A percentile compares a stretch with the other conserved stretches of the same genome.
Evolutionary conservation across 202 grass and related monocot genomes (phyloP).

Genomic region (Setaria italica): DNA sequence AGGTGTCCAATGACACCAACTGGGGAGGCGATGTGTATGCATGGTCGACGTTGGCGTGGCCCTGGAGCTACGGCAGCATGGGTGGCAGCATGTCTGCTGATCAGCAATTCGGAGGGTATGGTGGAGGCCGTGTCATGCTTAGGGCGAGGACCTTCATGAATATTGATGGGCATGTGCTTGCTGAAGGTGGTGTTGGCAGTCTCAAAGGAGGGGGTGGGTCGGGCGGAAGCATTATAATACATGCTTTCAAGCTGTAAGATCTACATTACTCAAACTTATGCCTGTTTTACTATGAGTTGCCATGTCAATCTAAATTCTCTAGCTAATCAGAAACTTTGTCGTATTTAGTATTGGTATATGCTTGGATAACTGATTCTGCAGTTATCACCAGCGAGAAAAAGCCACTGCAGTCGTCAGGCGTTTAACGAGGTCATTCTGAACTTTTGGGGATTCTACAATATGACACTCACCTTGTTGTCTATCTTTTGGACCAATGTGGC

Average conservation of each 20-base stretch:
- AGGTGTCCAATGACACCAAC: slow-evolving; percentile 75
- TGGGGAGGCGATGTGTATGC: slow-evolving; percentile 94
- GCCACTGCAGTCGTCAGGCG: background rate
- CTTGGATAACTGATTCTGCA: background rate
- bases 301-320: slow-evolving; percentile 2
- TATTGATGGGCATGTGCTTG: slow-evolving; percentile 70
- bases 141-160: slow-evolving; percentile 53
- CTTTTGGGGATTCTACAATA: background rate
- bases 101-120: slow-evolving; percentile 64
- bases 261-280: slow-evolving; percentile 24
- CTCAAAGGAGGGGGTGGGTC: slow-evolving; percentile 78
- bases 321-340: background rate
- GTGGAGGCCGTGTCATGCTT: slow-evolving; percentile 76
- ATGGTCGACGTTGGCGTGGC: slow-evolving; percentile 66
- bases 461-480: background rate
- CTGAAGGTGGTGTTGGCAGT: slow-evolving; percentile 87
- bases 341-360: background rate
- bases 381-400: background rate
- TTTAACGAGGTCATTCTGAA: background rate
- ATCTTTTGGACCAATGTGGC: background rate
- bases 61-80: slow-evolving; percentile 94
- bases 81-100: slow-evolving; percentile 62
- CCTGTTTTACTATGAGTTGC: slow-evolving; percentile 28
- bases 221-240: slow-evolving; percentile 89
- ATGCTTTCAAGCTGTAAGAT: slow-evolving; percentile 94